Percentiles rank a stretch among this genome's conserved stretches.
phyloP scores from a whole-genome alignment of 345 rosid genomes.

The Turnera subulata region DNA sequence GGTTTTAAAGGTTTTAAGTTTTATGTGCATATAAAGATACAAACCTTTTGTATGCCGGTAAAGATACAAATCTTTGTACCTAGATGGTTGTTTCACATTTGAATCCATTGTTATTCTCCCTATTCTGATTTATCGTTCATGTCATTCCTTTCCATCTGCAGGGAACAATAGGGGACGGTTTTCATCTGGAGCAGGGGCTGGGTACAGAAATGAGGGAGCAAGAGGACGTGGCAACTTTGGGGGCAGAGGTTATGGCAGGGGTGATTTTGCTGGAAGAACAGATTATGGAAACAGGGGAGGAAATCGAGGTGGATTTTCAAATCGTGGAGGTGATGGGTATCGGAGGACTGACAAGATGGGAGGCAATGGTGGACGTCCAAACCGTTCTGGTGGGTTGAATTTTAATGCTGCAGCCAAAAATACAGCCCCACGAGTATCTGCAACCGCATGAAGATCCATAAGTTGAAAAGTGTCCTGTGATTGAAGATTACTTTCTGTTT shows the following conservation, averaged over 20 bases:
- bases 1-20: too few species aligned
- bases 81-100: too few species aligned
- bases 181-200: conserved; percentile 50
- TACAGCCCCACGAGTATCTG: conserved; percentile 44
- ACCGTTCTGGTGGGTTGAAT: conserved; percentile 34
- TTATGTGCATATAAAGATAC: too few species aligned
- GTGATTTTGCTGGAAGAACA: conserved; percentile 46
- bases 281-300: conserved; percentile 66
- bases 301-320: conserved; percentile 56
- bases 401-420: conserved; percentile 34
- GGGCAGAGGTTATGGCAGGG: conserved; percentile 58
- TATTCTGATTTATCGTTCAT: too few species aligned
- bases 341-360: conserved; percentile 40
- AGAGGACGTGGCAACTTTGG: conserved; percentile 74
- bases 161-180: conserved; percentile 64
- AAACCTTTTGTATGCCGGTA: too few species aligned
- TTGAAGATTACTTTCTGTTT: conserved; percentile 6
- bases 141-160: too few species aligned
- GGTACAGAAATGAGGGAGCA: conserved; percentile 70
- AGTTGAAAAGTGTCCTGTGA: conserved; percentile 1
- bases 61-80: too few species aligned
- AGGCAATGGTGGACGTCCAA: conserved; percentile 39
- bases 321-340: conserved; percentile 50
- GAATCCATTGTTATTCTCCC: too few species aligned
- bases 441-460: conserved; percentile 39